A percentile compares a stretch with the other conserved stretches of the same genome.
These are phyloP conservation scores for Fraxinus latifolia DNA, from an alignment of 305 asterid species.

Conservation along the genomic window DNA sequence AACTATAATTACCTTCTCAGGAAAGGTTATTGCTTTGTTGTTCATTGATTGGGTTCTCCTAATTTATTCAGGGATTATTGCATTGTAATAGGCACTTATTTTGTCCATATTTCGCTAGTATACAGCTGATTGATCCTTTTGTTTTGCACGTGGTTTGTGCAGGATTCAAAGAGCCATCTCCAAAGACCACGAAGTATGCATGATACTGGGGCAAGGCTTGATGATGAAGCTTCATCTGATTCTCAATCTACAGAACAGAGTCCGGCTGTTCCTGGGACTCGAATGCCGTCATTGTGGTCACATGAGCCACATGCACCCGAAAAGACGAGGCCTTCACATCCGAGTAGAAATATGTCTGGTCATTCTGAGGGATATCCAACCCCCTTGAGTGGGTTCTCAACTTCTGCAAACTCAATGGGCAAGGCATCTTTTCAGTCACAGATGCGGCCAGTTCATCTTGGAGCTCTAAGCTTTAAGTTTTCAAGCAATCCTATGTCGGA, in stretches of 20 bases:
- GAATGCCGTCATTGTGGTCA: constrained; percentile 43
- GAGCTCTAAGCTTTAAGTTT: constrained; percentile 35
- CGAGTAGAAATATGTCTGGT: constrained; percentile 36
- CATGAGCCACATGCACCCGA: constrained; percentile 46
- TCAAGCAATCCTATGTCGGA: constrained; percentile 36
- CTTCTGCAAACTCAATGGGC: constrained; percentile 31
- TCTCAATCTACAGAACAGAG: constrained; percentile 39
- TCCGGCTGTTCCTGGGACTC: constrained; percentile 43
- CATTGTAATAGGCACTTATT: not conserved
- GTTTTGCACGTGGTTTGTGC: constrained; percentile 24
- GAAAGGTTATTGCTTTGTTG: not conserved
- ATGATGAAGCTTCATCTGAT: constrained; percentile 63
- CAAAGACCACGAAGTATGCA: constrained; percentile 38
- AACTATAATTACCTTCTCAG: not conserved
- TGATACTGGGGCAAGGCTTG: constrained; percentile 43
- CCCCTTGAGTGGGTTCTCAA: constrained; percentile 32
- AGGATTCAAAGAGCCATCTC: constrained; percentile 47
- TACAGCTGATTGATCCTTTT: constrained; percentile 7
- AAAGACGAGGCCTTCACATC: constrained; percentile 29
- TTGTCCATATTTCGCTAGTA: not conserved
- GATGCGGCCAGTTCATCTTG: constrained; percentile 38
- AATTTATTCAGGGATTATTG: not conserved
- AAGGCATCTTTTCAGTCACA: constrained; percentile 45
- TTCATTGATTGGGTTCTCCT: not conserved
- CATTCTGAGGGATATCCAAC: constrained; percentile 41